phyloP scores from a whole-genome alignment of 106 monocot genomes.

The Posidonia australis region DNA sequence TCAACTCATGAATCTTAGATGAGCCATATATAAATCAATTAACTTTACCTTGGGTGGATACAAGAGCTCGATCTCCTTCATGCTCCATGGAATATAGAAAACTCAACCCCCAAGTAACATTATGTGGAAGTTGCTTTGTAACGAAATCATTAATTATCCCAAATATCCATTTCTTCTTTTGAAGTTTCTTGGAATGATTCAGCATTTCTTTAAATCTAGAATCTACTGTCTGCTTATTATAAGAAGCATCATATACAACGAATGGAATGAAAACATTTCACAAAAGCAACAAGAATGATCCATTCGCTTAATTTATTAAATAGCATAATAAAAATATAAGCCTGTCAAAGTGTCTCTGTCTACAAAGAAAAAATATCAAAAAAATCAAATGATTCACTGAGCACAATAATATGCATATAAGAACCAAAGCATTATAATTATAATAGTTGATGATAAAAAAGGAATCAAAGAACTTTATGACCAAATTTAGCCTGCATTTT shows the following conservation, averaged over 20 bases:
- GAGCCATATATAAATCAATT: neutral
- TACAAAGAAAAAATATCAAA: too few relatives aligned
- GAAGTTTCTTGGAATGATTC: conserved; percentile 50
- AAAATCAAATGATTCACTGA: too few relatives aligned
- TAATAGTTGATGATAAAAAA: too few relatives aligned
- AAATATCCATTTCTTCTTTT: conserved; percentile 80
- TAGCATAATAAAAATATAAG: too few relatives aligned
- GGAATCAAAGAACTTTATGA: too few relatives aligned
- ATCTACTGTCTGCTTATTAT: conserved; percentile 50
- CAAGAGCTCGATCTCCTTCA: conserved; percentile 74
- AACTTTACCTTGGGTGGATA: conserved; percentile 69
- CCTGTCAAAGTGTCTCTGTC: too few relatives aligned
- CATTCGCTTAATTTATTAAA: too few relatives aligned
- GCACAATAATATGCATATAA: too few relatives aligned
- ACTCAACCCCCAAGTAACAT: conserved; percentile 96
- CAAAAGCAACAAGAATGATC: neutral
- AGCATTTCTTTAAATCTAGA: conserved; percentile 70
- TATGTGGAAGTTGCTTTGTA: conserved; percentile 91
- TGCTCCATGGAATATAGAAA: conserved; percentile 93
- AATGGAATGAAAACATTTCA: neutral
- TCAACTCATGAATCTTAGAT: neutral
- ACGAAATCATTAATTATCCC: conserved; percentile 86
- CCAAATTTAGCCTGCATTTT: too few relatives aligned
- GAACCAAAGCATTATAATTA: too few relatives aligned
- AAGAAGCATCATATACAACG: neutral